Percentiles rank a stretch among this genome's conserved stretches.
Conservation (phyloP, 163 green algal genomes). For the Coccomyxa subellipsoidea region DNA sequence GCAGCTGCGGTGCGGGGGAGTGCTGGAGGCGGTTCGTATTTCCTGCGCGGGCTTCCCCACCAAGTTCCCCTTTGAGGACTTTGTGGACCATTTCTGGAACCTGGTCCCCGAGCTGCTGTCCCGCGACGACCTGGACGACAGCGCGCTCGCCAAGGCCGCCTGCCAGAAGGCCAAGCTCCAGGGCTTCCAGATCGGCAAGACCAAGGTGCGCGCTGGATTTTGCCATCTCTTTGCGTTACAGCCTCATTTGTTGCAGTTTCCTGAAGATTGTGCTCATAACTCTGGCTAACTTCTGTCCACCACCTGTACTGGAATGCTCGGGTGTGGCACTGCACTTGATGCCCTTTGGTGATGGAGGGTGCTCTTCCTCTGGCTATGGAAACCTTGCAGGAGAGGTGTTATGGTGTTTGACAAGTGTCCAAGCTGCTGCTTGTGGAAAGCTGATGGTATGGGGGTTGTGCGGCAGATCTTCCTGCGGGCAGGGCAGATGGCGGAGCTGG, state of each 20-base stretch:
- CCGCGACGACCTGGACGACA: constrained; percentile 54
- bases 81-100: constrained; percentile 96
- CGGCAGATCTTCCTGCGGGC: constrained; percentile 89
- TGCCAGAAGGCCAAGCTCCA: constrained; percentile 48
- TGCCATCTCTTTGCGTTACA: no score
- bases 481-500: constrained; percentile 92
- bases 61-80: constrained; percentile 85
- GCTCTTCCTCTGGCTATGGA: no score
- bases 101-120: constrained; percentile 71
- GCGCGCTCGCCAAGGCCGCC: constrained; percentile 59
- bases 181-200: constrained; percentile 81
- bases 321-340: no score
- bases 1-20: constrained; percentile 80
- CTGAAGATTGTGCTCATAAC: no score
- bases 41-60: constrained; percentile 94
- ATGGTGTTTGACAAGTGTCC: no score
- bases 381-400: no score
- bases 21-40: constrained; percentile 98
- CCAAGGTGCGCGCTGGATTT: constrained; percentile 63
- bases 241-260: no score
- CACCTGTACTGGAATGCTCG: no score
- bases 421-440: background rate
- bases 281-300: no score
- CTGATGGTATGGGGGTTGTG: constrained; percentile 46
- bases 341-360: no score